Percentiles rank a stretch among this genome's conserved stretches.
phyloP scores from a whole-genome alignment of 2,329 filamentous ascomycete genomes.

The Trichophyton mentagrophytes region DNA sequence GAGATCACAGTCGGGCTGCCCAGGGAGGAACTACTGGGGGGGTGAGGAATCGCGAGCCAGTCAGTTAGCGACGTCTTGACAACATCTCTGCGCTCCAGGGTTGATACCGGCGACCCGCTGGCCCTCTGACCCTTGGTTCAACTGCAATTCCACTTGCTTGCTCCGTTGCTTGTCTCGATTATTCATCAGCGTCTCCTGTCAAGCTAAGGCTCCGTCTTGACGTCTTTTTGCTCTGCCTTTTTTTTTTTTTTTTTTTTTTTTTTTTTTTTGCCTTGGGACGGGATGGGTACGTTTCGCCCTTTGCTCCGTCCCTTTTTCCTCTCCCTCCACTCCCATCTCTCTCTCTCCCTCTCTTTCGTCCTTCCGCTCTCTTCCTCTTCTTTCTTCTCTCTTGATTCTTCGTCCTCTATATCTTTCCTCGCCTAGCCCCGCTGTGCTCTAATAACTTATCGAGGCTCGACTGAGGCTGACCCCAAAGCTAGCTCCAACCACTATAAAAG shows the following conservation, averaged over 20 bases:
- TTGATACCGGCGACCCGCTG: not conserved
- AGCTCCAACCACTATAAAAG: constrained; percentile 13
- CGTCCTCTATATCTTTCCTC: not conserved
- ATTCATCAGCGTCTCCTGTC: not conserved
- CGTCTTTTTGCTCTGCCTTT: not conserved
- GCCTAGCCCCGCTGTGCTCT: not conserved
- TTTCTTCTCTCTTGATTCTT: not conserved
- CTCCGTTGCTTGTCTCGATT: not conserved
- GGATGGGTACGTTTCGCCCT: not conserved
- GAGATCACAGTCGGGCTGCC: not conserved
- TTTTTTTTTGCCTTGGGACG: not conserved
- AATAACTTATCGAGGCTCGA: not conserved
- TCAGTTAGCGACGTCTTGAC: too few relatives aligned
- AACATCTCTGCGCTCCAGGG: not conserved
- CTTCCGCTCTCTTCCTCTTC: not conserved
- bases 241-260: not conserved
- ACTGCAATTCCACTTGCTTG: not conserved
- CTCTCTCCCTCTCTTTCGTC: not conserved
- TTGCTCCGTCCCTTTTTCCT: not conserved
- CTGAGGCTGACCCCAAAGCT: not conserved
- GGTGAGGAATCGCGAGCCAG: too few relatives aligned
- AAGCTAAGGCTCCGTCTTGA: too few relatives aligned
- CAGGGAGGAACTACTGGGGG: too few relatives aligned
- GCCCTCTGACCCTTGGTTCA: not conserved
- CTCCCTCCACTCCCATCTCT: not conserved